phyloP scores from a whole-genome alignment of 2,329 filamentous ascomycete genomes.

The Tolypocladium tropicale region DNA sequence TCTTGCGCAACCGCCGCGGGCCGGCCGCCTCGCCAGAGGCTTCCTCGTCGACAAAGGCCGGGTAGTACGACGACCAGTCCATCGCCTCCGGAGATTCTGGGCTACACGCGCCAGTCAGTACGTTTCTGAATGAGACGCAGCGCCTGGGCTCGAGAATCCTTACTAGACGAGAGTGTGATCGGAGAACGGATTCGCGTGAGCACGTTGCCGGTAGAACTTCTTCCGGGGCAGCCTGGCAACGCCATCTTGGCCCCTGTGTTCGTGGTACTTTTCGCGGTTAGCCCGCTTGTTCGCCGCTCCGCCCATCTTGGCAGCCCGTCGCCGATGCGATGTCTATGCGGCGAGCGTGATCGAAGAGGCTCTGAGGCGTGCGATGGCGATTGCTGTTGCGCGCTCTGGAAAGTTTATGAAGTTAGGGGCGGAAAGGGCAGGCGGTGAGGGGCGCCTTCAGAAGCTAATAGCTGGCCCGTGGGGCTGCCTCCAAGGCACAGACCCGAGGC shows the following conservation, averaged over 20 bases:
- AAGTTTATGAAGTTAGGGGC: neutral
- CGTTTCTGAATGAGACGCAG: neutral
- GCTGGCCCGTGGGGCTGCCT: neutral
- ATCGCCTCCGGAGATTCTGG: constrained; percentile 70
- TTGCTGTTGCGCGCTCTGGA: neutral
- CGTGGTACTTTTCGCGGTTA: constrained; percentile 57
- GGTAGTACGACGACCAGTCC: constrained; percentile 85
- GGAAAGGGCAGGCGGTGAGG: constrained; percentile 8
- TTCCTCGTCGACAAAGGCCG: constrained; percentile 49
- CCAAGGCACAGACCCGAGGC: neutral
- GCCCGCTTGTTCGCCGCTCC: constrained; percentile 42
- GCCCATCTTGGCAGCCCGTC: constrained; percentile 11
- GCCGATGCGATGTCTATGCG: neutral
- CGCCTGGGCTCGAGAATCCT: neutral
- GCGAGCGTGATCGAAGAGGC: neutral
- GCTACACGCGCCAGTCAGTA: constrained; percentile 33
- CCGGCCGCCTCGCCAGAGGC: constrained; percentile 16
- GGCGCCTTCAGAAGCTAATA: neutral
- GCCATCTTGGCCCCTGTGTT: constrained; percentile 39
- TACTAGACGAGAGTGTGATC: constrained; percentile 88
- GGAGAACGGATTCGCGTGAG: constrained; percentile 96
- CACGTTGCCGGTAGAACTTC: constrained; percentile 91
- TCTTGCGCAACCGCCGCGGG: constrained; percentile 32
- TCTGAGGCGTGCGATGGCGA: neutral
- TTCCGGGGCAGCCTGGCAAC: constrained; percentile 69